Conservation (phyloP, 768 basidiomycete genomes). For the Kwoniella heveanensis region DNA sequence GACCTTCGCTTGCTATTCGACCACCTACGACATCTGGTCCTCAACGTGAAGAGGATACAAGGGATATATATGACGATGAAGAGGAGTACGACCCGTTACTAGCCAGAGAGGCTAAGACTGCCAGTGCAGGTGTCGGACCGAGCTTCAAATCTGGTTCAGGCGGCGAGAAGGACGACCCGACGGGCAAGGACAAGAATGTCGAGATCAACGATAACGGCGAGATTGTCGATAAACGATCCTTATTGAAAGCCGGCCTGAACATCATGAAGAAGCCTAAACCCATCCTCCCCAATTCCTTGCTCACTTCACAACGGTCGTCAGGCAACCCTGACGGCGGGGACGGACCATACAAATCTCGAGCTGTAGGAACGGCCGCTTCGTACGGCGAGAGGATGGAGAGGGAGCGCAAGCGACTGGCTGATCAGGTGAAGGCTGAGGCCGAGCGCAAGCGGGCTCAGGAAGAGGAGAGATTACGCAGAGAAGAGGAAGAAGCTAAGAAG, state of each 20-base stretch:
- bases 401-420: conserved; percentile 72
- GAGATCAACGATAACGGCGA: conserved; percentile 97
- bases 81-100: conserved; percentile 55
- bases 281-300: conserved; percentile 60
- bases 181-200: conserved; percentile 59
- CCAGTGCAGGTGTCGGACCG: not conserved
- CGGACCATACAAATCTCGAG: conserved; percentile 59
- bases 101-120: conserved; percentile 40
- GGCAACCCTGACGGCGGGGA: conserved; percentile 16
- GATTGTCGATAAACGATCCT: conserved; percentile 91
- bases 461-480: conserved; percentile 66
- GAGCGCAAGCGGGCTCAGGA: conserved; percentile 64
- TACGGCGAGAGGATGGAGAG: conserved; percentile 81
- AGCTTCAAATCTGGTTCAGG: not conserved
- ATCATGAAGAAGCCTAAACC: conserved; percentile 64
- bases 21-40: conserved; percentile 41
- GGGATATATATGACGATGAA: conserved; percentile 26
- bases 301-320: conserved; percentile 17
- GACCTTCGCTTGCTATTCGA: conserved; percentile 48
- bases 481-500: conserved; percentile 62
- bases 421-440: conserved; percentile 76
- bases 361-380: conserved; percentile 79
- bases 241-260: conserved; percentile 89
- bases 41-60: conserved; percentile 22
- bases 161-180: conserved; percentile 71